phyloP scores from a whole-genome alignment of 164 flowering plant species.

The Aristolochia fimbriata region DNA sequence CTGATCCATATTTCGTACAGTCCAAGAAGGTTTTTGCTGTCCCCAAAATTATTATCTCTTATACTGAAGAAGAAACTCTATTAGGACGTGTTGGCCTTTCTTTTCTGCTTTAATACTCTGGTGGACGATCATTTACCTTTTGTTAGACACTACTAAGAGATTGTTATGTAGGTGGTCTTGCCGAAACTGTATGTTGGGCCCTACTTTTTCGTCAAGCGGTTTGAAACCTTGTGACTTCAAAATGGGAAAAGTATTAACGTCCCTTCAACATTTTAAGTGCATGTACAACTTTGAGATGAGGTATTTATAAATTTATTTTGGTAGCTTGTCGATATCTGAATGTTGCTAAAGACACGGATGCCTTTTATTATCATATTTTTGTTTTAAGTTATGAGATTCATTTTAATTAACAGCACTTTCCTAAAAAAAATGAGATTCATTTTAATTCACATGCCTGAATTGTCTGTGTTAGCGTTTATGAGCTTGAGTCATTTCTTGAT shows the following conservation, averaged over 20 bases:
- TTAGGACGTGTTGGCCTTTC: not conserved
- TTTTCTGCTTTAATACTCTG: not conserved
- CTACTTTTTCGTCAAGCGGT: constrained; percentile 56
- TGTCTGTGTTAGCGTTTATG: too few species aligned
- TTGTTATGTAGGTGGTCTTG: constrained; percentile 65
- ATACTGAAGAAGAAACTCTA: not conserved
- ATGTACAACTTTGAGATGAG: constrained; percentile 64
- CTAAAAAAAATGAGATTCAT: too few species aligned
- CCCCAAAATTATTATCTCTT: not conserved
- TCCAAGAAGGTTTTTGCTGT: constrained; percentile 54
- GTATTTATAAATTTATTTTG: constrained; percentile 17
- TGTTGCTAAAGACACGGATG: too few species aligned
- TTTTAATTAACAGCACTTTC: too few species aligned
- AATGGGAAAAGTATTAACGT: constrained; percentile 61
- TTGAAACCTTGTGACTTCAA: constrained; percentile 85
- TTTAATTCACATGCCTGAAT: too few species aligned
- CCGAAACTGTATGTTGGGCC: constrained; percentile 46
- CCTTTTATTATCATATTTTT: too few species aligned
- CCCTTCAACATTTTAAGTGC: constrained; percentile 62
- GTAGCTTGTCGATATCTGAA: too few species aligned
- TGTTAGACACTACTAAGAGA: not conserved
- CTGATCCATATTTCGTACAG: constrained; percentile 78
- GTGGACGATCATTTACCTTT: not conserved
- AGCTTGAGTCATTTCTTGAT: too few species aligned
- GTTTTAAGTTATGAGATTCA: too few species aligned